Conservation (phyloP, 2,329 filamentous ascomycete species). For the Alternaria conjuncta region DNA sequence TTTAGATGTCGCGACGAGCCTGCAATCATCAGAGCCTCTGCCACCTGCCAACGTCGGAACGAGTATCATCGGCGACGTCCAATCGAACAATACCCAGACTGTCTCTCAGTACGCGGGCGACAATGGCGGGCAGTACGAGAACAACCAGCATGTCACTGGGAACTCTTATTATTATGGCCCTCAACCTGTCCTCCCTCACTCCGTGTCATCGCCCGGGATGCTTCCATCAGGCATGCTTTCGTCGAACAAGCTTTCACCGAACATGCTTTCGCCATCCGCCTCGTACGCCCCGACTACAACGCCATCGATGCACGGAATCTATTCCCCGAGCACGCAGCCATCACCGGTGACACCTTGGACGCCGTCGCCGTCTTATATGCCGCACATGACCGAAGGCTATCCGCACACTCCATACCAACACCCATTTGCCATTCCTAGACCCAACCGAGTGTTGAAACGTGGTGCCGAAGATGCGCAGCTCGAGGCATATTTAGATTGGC, state of each 20-base stretch:
- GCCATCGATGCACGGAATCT: not conserved
- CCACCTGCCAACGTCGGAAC: not conserved
- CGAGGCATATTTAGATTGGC: no score
- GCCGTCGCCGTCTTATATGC: not conserved
- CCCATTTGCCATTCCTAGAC: not conserved
- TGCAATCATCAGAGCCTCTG: not conserved
- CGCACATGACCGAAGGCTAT: not conserved
- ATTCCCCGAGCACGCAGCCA: not conserved
- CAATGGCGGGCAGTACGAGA: not conserved
- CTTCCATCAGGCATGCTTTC: not conserved
- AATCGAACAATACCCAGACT: not conserved
- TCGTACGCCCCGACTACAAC: not conserved
- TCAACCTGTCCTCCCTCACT: not conserved
- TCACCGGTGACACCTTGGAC: not conserved
- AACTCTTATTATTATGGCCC: not conserved
- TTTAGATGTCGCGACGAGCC: not conserved
- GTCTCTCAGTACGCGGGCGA: not conserved
- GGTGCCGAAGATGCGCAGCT: not conserved
- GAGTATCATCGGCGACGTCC: not conserved
- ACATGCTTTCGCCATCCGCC: not conserved
- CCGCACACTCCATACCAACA: not conserved
- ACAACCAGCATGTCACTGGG: not conserved
- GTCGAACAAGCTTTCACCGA: not conserved
- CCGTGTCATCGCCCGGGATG: not conserved
- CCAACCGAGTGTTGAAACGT: not conserved